These are phyloP conservation scores for Abrus precatorius DNA, from an alignment of 306 rosid genomes.

Conservation along the genomic window DNA sequence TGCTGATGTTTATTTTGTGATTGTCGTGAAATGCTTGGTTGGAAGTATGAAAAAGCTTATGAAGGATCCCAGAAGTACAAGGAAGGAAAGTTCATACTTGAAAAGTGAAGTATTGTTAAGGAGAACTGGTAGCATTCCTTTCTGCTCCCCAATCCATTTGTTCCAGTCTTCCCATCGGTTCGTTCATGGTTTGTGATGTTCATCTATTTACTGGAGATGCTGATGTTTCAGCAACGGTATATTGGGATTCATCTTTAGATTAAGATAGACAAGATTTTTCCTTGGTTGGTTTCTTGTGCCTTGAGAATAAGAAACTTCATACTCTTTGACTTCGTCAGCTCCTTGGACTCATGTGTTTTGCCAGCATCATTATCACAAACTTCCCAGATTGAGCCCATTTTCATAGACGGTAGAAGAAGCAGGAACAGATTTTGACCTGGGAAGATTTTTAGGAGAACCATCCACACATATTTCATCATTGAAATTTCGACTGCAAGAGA, in stretches of 20 bases:
- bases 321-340: constrained; percentile 77
- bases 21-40: no score
- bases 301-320: constrained; percentile 86
- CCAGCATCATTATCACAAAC: constrained; percentile 59
- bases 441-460: constrained; percentile 74
- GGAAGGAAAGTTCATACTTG: no score
- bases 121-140: no score
- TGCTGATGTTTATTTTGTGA: no score
- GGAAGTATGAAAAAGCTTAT: no score
- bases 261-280: constrained; percentile 66
- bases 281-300: constrained; percentile 73
- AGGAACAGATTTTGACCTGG: constrained; percentile 94
- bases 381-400: constrained; percentile 56
- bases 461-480: constrained; percentile 55
- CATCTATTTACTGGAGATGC: constrained; percentile 48
- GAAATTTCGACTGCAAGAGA: constrained; percentile 60
- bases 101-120: no score
- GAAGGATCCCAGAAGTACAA: no score
- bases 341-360: constrained; percentile 57
- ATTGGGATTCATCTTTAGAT: constrained; percentile 55
- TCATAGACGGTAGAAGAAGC: constrained; percentile 70
- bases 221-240: constrained; percentile 53
- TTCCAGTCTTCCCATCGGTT: no score
- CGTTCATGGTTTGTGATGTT: no score
- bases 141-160: no score